These are phyloP conservation scores for Colletotrichum agaves DNA, from an alignment of 2,329 filamentous ascomycete species.

Conservation along the genomic window DNA sequence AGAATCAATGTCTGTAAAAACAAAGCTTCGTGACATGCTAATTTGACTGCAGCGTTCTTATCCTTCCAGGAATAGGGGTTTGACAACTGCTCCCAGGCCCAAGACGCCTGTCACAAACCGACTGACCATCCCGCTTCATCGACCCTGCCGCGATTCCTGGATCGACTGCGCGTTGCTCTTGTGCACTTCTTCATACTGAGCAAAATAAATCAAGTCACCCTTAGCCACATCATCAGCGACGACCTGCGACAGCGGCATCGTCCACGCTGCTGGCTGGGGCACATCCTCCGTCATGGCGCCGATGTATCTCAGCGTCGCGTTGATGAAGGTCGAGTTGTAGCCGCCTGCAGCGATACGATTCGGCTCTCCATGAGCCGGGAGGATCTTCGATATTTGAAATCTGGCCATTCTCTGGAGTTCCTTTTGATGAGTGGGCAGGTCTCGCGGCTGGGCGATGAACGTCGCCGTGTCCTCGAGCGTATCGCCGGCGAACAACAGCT, in stretches of 20 bases:
- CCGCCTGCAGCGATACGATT: constrained; percentile 23
- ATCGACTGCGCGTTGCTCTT: constrained; percentile 29
- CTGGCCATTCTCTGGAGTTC: constrained; percentile 25
- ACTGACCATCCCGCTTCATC: too few relatives aligned
- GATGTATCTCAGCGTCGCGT: constrained; percentile 31
- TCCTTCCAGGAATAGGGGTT: too few relatives aligned
- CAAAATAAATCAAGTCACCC: constrained; percentile 34
- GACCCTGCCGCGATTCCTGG: constrained; percentile 12
- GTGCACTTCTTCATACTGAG: constrained; percentile 34
- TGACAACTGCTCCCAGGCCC: too few relatives aligned
- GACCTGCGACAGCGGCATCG: constrained; percentile 26
- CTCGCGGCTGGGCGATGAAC: constrained; percentile 29
- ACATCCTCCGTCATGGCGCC: constrained; percentile 33
- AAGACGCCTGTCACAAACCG: too few relatives aligned
- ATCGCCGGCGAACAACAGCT: constrained; percentile 29
- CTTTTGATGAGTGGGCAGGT: constrained; percentile 19
- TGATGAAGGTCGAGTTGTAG: constrained; percentile 34
- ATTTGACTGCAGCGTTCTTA: too few relatives aligned
- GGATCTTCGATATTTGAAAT: constrained; percentile 30
- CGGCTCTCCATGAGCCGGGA: constrained; percentile 31
- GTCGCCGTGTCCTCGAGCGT: constrained; percentile 34
- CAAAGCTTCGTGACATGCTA: too few relatives aligned
- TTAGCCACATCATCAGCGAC: constrained; percentile 26
- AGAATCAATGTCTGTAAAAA: too few relatives aligned
- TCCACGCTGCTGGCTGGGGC: constrained; percentile 28